Base-by-base conservation (phyloP, 768 basidiomycete genomes). In the Tubosaeta sp. region DNA sequence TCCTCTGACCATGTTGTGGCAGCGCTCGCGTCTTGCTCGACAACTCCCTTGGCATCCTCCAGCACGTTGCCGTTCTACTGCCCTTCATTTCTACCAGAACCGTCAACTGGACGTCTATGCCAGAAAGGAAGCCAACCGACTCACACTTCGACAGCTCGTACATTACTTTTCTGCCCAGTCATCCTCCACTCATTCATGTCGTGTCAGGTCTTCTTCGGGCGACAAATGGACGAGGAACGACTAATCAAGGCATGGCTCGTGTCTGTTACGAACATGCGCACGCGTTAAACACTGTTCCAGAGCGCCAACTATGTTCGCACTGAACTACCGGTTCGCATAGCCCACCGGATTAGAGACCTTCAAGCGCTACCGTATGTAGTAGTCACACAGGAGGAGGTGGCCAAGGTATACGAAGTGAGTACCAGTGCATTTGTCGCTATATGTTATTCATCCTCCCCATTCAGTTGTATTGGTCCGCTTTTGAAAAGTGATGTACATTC, bases 281-380 rank as follows among this genome's bases (percentile, higher is more conserved):
- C 38, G 5, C 46, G 32, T 50, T 36, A 22, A 39, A 50, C 36
- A 8, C 40, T 36, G 30, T 21, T 27, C 18, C 45, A 93, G 90
- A 90, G 87, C 56, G 91, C 89, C 47, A 93, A 93, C 65, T 91
- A 93, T 69, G 90, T 95, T 38, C 83, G 91, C 46, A 88, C 87
- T 5, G 92, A 95, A 62, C 71, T 95, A 6, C 92, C 93, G 10
- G 83, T 92, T 13, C 82, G 92, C 32, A 87, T 94, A 60, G 86
- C 91, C 4, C 92, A 94, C 66, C 80, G 93, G 42, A 70, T 94
- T 52, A 82, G 89, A 50, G 93, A 95, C 62, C 74, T 95, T 59
- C 93, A 95, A 69, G 74, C 82, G 1, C 73, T 95, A 42, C 92
- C 93, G 4, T 93, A 88, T 61, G 80, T 87, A 19, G 90, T 92